Base-by-base conservation (phyloP, 2,329 filamentous ascomycete species). In the Colletotrichum truncatum region DNA sequence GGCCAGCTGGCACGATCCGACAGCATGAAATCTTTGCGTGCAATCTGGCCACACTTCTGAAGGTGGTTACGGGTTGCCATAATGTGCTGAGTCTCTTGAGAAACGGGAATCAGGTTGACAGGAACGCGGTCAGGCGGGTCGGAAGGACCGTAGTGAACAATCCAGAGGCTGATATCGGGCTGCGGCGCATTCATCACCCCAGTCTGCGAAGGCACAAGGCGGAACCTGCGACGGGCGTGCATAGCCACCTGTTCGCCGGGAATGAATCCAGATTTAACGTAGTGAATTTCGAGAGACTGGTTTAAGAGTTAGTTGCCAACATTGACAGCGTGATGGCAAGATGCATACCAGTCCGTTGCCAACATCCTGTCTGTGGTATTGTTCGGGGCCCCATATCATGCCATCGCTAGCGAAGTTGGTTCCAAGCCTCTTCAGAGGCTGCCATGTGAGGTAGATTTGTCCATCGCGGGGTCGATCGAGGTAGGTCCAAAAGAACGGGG, bases 11-110 rank as follows among this genome's bases (percentile, higher is more conserved):
- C 86, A 39, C 93, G 89, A 78, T 98, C 96, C 52, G 92, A 89
- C 18, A 98, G 85, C 90, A 98, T 97, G 75, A 98, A 98, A 73
- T 98, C 94, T 74, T 97, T 97, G 71, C 93, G 91, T 62, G 91
- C 87, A 45, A 97, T 89, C 72, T 94, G 92, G 6, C 94, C 95
- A 69, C 93, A 91, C 58, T 84, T 86, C 78, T 91, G 89, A 79
- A 83, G 92, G 76, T 82, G 91, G 77, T 79, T 84, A 72, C 88
- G 84, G 59, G 89, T 87, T 63, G 85, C 84, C 75, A 93, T 83
- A 14, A 86, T 84, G 49, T 82, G 77, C 66, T 90, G 89, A 43
- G 87, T 82, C 26, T 88, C 87, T 49, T 87, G 84, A 41, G 88
- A 84, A 61, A 90, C 83, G 0, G 87, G 90, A 16, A 95, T 87